A percentile compares a stretch with the other conserved stretches of the same genome.
Conservation (phyloP, 2,329 filamentous ascomycete species). For the Fusarium annulatum region DNA sequence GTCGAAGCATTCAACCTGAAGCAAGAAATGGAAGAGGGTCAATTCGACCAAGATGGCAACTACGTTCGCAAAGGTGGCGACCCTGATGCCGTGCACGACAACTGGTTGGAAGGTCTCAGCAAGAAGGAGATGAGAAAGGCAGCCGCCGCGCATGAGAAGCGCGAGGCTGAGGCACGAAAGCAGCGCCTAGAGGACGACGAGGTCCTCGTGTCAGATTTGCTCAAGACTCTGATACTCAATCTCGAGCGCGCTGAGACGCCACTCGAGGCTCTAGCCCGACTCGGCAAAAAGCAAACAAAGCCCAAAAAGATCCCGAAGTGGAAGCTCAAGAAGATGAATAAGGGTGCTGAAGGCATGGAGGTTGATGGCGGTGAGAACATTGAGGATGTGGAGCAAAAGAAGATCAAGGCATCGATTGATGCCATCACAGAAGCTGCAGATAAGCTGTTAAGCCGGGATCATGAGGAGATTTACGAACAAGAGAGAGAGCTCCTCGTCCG, state of each 20-base stretch:
- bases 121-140: conserved; percentile 94
- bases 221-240: conserved; percentile 76
- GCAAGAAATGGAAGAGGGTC: conserved; percentile 88
- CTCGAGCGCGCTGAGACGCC: conserved; percentile 87
- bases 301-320: conserved; percentile 70
- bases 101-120: conserved; percentile 90
- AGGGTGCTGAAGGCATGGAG: conserved; percentile 72
- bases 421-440: conserved; percentile 91
- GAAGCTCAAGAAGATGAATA: conserved; percentile 76
- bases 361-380: conserved; percentile 62
- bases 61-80: conserved; percentile 90
- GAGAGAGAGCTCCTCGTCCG: conserved; percentile 86
- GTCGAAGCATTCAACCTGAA: conserved; percentile 97
- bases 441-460: conserved; percentile 82
- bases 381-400: conserved; percentile 75
- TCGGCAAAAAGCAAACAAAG: conserved; percentile 76
- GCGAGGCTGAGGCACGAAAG: conserved; percentile 79
- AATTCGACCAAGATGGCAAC: conserved; percentile 91
- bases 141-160: conserved; percentile 85
- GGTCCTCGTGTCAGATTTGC: conserved; percentile 76
- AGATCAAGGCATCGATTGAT: conserved; percentile 79
- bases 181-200: conserved; percentile 80
- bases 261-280: conserved; percentile 84
- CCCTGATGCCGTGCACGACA: conserved; percentile 89
- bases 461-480: conserved; percentile 90